These are phyloP conservation scores for Sclerospora graminicola DNA, from an alignment of 352 stramenopile genomes.

Conservation along the genomic window DNA sequence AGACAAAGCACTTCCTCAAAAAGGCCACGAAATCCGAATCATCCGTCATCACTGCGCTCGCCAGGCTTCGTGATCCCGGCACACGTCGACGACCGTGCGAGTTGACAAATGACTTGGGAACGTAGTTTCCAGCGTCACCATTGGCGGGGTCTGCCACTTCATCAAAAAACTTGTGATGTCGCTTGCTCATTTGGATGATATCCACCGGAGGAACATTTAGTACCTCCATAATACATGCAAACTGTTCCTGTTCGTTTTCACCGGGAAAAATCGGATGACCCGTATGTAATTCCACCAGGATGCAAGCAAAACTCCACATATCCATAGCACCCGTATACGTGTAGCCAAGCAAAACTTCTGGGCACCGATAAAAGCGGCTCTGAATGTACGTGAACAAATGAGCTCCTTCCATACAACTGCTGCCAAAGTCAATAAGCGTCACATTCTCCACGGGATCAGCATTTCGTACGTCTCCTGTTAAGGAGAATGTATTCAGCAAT, in stretches of 20 bases:
- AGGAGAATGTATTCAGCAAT: slow-evolving; percentile 20
- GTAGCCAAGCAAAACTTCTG: slow-evolving; percentile 94
- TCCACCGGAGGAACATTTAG: slow-evolving; percentile 33
- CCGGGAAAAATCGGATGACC: slow-evolving; percentile 80
- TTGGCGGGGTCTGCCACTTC: slow-evolving; percentile 14
- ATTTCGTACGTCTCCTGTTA: slow-evolving; percentile 1
- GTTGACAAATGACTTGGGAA: slow-evolving; percentile 44
- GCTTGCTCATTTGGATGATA: slow-evolving; percentile 44
- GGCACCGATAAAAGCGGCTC: slow-evolving; percentile 95
- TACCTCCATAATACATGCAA: slow-evolving; percentile 83
- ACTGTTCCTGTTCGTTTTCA: slow-evolving; percentile 74
- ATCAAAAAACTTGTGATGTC: slow-evolving; percentile 58
- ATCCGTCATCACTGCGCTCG: slow-evolving; percentile 26
- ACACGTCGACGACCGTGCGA: slow-evolving; percentile 43
- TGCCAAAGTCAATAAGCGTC: slow-evolving; percentile 97
- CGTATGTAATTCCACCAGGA: slow-evolving; percentile 74
- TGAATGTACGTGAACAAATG: slow-evolving; percentile 96
- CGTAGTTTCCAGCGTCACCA: slow-evolving; percentile 13
- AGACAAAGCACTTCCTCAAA: slow-evolving; percentile 52
- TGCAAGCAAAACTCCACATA: slow-evolving; percentile 87
- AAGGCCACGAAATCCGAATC: slow-evolving; percentile 53
- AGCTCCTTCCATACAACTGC: slow-evolving; percentile 86
- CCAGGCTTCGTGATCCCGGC: slow-evolving; percentile 29
- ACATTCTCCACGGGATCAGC: slow-evolving; percentile 17
- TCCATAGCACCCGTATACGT: slow-evolving; percentile 69